These are phyloP conservation scores for Bipolaris bicolor DNA, from an alignment of 2,329 filamentous ascomycete species.

Conservation along the genomic window DNA sequence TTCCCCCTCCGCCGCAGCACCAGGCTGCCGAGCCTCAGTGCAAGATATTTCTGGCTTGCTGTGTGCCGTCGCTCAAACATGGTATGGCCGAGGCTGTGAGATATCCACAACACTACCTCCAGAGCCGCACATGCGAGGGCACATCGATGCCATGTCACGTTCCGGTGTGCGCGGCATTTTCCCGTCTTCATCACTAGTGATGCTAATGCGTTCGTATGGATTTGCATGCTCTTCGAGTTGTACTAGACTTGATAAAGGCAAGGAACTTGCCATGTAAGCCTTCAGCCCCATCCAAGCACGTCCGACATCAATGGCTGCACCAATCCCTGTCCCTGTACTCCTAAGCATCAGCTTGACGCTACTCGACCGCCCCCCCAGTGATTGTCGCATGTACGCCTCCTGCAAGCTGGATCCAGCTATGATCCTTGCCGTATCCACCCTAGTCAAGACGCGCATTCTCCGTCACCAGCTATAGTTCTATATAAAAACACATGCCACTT, in stretches of 20 bases:
- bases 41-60: conserved; percentile 8
- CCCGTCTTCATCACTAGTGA: conserved; percentile 24
- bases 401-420: conserved; percentile 28
- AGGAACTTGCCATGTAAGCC: conserved; percentile 38
- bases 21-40: conserved; percentile 23
- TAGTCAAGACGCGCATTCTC: conserved; percentile 26
- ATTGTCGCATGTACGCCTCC: conserved; percentile 30
- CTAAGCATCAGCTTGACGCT: conserved; percentile 42
- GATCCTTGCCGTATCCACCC: conserved; percentile 28
- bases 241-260: conserved; percentile 33
- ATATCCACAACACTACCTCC: not conserved
- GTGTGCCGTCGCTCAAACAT: not conserved
- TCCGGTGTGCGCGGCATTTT: conserved; percentile 14
- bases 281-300: conserved; percentile 43
- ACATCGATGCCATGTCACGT: not conserved
- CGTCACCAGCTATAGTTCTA: conserved; percentile 30
- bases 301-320: conserved; percentile 39
- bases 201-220: conserved; percentile 29
- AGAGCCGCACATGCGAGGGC: not conserved
- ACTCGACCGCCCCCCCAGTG: conserved; percentile 31
- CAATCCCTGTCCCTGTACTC: conserved; percentile 34
- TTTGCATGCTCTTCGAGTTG: conserved; percentile 25
- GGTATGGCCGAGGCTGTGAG: not conserved
- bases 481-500: conserved; percentile 38
- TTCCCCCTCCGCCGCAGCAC: conserved; percentile 24